Evolutionary conservation across 108 stramenopile genomes (phyloP).

Genomic region (Fragilariopsis cylindrus): DNA sequence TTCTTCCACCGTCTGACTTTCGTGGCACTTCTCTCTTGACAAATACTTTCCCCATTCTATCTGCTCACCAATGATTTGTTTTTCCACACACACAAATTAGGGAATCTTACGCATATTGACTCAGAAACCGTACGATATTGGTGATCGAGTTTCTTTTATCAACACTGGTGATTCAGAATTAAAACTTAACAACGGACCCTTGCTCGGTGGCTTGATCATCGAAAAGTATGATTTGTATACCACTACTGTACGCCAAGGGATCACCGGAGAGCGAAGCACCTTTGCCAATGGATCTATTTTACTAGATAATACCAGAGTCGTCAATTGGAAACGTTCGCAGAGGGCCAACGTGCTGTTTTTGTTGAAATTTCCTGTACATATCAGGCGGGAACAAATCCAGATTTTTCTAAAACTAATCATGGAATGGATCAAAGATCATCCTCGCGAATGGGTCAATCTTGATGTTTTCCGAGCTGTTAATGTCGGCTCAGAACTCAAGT

Average conservation of each 20-base stretch:
- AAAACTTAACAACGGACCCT: not conserved
- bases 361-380: constrained; percentile 64
- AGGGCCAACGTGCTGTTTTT: constrained; percentile 47
- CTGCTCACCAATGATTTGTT: not conserved
- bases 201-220: constrained; percentile 55
- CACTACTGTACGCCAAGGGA: constrained; percentile 63
- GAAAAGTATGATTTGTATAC: constrained; percentile 63
- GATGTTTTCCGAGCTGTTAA: constrained; percentile 44
- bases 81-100: constrained; percentile 29
- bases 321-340: constrained; percentile 69
- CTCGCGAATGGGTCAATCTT: constrained; percentile 62
- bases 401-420: constrained; percentile 38
- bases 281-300: constrained; percentile 58
- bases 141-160: constrained; percentile 64
- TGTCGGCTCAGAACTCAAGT: constrained; percentile 11
- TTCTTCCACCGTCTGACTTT: not conserved
- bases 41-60: constrained; percentile 27
- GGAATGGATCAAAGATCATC: constrained; percentile 65
- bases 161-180: not conserved
- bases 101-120: constrained; percentile 45
- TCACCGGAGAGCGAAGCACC: constrained; percentile 72
- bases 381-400: constrained; percentile 43
- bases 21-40: constrained; percentile 45
- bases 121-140: constrained; percentile 75
- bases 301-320: constrained; percentile 56